phyloP scores from a whole-genome alignment of 1,139 yeast genomes.

The Lodderomyces metapsilosis region DNA sequence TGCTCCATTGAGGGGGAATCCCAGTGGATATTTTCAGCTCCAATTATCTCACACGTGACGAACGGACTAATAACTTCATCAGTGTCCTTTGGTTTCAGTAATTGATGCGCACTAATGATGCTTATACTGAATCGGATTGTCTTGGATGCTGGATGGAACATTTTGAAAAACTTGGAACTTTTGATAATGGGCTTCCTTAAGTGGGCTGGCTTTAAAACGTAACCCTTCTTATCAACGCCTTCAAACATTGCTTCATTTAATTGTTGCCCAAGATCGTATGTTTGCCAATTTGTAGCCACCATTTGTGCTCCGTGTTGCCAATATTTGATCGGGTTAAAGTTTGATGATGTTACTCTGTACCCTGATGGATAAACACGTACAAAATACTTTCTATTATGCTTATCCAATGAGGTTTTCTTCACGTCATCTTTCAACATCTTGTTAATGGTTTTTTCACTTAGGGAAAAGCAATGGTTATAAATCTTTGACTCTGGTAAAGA shows the following conservation, averaged over 20 bases:
- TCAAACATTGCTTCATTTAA: slow-evolving; percentile 84
- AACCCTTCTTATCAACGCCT: slow-evolving; percentile 58
- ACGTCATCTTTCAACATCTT: slow-evolving; percentile 62
- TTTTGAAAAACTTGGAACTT: slow-evolving; percentile 14
- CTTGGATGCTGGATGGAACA: slow-evolving; percentile 5
- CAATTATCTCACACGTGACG: slow-evolving; percentile 56
- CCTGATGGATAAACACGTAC: slow-evolving; percentile 89
- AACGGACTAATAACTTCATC: slow-evolving; percentile 49
- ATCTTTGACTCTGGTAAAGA: slow-evolving; percentile 85
- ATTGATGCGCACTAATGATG: slow-evolving; percentile 80
- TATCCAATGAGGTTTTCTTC: slow-evolving; percentile 53
- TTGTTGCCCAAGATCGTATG: slow-evolving; percentile 86
- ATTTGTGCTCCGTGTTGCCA: slow-evolving; percentile 90
- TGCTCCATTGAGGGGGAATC: slow-evolving; percentile 14
- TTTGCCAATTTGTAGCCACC: slow-evolving; percentile 98
- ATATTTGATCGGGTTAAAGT: slow-evolving; percentile 72
- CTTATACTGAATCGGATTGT: slow-evolving; percentile 33
- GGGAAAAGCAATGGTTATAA: slow-evolving; percentile 78
- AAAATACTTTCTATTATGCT: slow-evolving; percentile 73
- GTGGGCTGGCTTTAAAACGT: slow-evolving; percentile 68
- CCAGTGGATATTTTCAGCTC: slow-evolving; percentile 32
- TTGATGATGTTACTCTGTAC: slow-evolving; percentile 70
- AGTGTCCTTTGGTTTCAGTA: slow-evolving; percentile 58
- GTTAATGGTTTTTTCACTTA: slow-evolving; percentile 70
- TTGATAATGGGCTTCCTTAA: slow-evolving; percentile 37